Percentiles rank a stretch among this genome's conserved stretches.
These are phyloP conservation scores for Colletotrichum ledebouriae DNA, from an alignment of 2,329 filamentous ascomycete genomes.

Conservation along the genomic window DNA sequence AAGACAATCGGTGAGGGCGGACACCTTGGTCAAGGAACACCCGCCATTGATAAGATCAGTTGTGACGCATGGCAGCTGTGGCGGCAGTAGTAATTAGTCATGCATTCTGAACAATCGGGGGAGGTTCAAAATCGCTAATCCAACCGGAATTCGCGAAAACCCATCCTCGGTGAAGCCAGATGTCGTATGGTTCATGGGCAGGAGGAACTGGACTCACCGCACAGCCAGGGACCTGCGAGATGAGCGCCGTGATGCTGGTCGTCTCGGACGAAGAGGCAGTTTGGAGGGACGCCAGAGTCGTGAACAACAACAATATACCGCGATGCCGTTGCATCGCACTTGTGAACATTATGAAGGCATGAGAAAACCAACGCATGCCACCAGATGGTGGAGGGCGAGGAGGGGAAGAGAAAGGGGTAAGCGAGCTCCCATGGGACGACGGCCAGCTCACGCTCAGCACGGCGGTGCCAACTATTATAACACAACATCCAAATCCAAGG, in stretches of 20 bases:
- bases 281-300: slow-evolving; percentile 2
- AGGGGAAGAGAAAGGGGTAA: background rate
- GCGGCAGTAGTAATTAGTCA: background rate
- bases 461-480: slow-evolving; percentile 12
- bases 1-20: slow-evolving; percentile 36
- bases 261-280: slow-evolving; percentile 5
- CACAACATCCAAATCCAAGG: slow-evolving; percentile 1
- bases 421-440: background rate
- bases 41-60: slow-evolving; percentile 3
- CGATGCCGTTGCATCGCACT: background rate
- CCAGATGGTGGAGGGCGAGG: background rate
- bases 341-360: slow-evolving; percentile 8
- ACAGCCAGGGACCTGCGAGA: slow-evolving; percentile 9
- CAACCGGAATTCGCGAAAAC: no score
- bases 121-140: no score
- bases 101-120: background rate
- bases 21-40: slow-evolving; percentile 37
- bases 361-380: slow-evolving; percentile 6
- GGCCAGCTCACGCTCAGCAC: background rate
- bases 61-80: slow-evolving; percentile 24
- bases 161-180: no score
- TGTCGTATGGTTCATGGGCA: background rate
- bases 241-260: background rate
- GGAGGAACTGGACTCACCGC: background rate
- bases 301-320: slow-evolving; percentile 2